Evolutionary conservation across 257 asterid genomes (phyloP).

Genomic region (Solanum tacnaense): DNA sequence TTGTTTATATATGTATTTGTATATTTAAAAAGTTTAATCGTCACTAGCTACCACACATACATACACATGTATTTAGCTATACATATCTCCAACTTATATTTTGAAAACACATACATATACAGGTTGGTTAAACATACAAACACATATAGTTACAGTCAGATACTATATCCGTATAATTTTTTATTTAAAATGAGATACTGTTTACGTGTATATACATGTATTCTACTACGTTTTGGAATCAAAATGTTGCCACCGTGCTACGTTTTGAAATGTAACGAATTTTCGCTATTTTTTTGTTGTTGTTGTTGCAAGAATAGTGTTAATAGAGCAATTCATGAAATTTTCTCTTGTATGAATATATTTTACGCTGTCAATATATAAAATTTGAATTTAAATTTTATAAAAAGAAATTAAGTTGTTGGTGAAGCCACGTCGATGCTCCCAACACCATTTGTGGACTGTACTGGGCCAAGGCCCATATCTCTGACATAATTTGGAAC

Average conservation of each 20-base stretch:
- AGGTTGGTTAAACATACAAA: background rate
- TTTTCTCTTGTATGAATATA: no score
- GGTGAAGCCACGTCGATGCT: conserved; percentile 16
- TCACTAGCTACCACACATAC: background rate
- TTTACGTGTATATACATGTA: background rate
- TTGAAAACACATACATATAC: background rate
- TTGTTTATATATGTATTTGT: background rate
- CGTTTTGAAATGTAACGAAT: background rate
- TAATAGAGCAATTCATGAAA: background rate
- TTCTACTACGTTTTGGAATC: background rate
- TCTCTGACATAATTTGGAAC: background rate
- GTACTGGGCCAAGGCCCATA: background rate
- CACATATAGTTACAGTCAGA: background rate
- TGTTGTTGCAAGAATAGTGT: background rate
- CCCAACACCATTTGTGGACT: conserved; percentile 1
- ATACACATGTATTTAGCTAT: background rate
- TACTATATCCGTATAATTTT: background rate
- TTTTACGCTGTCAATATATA: background rate
- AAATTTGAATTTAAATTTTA: background rate
- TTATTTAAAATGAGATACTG: background rate
- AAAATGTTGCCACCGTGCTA: background rate
- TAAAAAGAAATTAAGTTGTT: background rate
- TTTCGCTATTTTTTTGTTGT: background rate
- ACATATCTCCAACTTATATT: background rate
- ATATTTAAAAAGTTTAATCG: background rate